Conservation (phyloP, 352 stramenopile species). For the Globisporangium solare region DNA sequence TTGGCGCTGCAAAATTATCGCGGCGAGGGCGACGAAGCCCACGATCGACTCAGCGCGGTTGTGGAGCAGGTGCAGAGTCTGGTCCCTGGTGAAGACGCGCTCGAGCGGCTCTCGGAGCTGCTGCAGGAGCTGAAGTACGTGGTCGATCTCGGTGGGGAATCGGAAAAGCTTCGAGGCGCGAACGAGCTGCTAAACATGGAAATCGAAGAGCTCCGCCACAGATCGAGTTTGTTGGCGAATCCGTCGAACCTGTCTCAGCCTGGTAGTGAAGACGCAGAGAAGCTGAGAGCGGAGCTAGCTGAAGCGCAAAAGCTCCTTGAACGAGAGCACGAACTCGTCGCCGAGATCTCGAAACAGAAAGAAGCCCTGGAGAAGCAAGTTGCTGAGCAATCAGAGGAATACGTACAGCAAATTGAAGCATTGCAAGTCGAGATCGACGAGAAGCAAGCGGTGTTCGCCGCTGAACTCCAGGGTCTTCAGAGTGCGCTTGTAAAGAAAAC, state of each 20-base stretch:
- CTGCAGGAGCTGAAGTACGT: slow-evolving; percentile 28
- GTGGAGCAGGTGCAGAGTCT: slow-evolving; percentile 22
- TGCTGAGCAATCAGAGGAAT: slow-evolving; percentile 23
- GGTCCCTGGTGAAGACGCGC: slow-evolving; percentile 18
- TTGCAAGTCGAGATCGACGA: slow-evolving; percentile 17
- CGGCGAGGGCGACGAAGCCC: slow-evolving; percentile 16
- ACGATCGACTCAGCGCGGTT: slow-evolving; percentile 15
- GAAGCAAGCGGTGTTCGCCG: slow-evolving; percentile 10
- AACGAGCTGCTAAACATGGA: slow-evolving; percentile 41
- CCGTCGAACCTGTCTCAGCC: not conserved
- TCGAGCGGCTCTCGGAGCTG: slow-evolving; percentile 21
- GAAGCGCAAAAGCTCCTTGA: slow-evolving; percentile 3
- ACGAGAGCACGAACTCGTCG: slow-evolving; percentile 6
- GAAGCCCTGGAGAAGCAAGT: slow-evolving; percentile 19
- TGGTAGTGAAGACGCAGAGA: slow-evolving; percentile 7
- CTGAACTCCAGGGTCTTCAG: slow-evolving; percentile 24
- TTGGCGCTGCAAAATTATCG: slow-evolving; percentile 24
- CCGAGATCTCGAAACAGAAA: slow-evolving; percentile 17
- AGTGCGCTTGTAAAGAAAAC: slow-evolving; percentile 15
- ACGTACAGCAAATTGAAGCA: slow-evolving; percentile 22
- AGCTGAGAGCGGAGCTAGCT: slow-evolving; percentile 1
- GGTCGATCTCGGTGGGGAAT: slow-evolving; percentile 17
- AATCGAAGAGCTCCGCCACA: slow-evolving; percentile 28
- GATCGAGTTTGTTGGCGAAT: slow-evolving; percentile 10
- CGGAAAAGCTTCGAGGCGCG: slow-evolving; percentile 24